These are phyloP conservation scores for Trichoderma virens DNA, from an alignment of 495 filamentous ascomycete genomes.

Conservation along the genomic window DNA sequence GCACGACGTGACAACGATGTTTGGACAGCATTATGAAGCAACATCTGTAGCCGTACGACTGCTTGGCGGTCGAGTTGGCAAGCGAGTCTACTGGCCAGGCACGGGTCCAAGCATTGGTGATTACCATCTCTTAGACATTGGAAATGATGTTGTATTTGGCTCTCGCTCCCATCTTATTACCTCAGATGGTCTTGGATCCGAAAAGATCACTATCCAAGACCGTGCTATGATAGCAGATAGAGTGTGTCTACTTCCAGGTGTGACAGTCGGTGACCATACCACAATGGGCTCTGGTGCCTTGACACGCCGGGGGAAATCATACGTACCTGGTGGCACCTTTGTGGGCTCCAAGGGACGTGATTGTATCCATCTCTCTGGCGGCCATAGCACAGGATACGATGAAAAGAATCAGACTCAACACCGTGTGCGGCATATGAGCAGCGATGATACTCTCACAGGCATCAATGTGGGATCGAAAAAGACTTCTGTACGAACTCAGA, in stretches of 20 bases:
- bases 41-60: constrained; percentile 32
- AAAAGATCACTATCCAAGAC: constrained; percentile 29
- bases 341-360: constrained; percentile 37
- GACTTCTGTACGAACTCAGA: background rate
- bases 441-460: background rate
- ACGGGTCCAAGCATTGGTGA: constrained; percentile 37
- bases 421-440: background rate
- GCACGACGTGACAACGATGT: constrained; percentile 26
- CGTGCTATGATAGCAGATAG: constrained; percentile 35
- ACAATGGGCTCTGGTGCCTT: constrained; percentile 39
- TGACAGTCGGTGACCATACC: constrained; percentile 24
- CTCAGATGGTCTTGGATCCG: constrained; percentile 34
- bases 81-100: constrained; percentile 42
- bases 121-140: constrained; percentile 38
- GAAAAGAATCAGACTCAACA: background rate
- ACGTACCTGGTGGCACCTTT: constrained; percentile 31
- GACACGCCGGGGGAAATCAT: constrained; percentile 29
- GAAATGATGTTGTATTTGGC: constrained; percentile 40
- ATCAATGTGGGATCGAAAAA: background rate
- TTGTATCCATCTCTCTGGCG: constrained; percentile 26
- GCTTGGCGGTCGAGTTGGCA: constrained; percentile 36
- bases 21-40: constrained; percentile 35
- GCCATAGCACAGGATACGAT: background rate
- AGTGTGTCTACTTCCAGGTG: constrained; percentile 29
- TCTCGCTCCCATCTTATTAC: constrained; percentile 38